Conservation (phyloP, 2,329 filamentous ascomycete genomes). For the Penicillium hesseltinei region DNA sequence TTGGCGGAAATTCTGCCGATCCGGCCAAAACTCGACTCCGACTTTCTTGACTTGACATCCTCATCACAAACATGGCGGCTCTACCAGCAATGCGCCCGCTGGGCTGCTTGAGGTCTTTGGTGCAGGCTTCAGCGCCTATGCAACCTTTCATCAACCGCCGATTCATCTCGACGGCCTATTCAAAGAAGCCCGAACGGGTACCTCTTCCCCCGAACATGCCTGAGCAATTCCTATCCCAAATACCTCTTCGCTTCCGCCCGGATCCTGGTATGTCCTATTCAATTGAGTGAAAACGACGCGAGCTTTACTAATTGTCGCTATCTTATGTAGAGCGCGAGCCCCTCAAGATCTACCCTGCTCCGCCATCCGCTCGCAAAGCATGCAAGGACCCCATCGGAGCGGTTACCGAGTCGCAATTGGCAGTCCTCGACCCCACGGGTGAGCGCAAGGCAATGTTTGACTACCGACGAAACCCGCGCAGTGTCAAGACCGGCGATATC, state of each 20-base stretch:
- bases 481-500: slow-evolving; percentile 82
- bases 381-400: slow-evolving; percentile 64
- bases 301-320: background rate
- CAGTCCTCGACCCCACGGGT: slow-evolving; percentile 77
- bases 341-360: slow-evolving; percentile 55
- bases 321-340: slow-evolving; percentile 43
- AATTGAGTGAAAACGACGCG: background rate
- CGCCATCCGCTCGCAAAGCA: slow-evolving; percentile 32
- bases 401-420: slow-evolving; percentile 68
- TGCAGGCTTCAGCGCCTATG: slow-evolving; percentile 54
- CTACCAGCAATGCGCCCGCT: slow-evolving; percentile 63
- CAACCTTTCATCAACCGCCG: slow-evolving; percentile 49
- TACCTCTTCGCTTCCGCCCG: slow-evolving; percentile 41
- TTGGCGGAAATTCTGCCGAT: slow-evolving; percentile 42
- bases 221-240: slow-evolving; percentile 43
- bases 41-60: slow-evolving; percentile 18
- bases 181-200: slow-evolving; percentile 41
- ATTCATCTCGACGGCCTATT: slow-evolving; percentile 52
- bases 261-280: slow-evolving; percentile 33
- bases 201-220: slow-evolving; percentile 45
- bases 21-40: slow-evolving; percentile 31
- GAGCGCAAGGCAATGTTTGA: slow-evolving; percentile 79
- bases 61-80: slow-evolving; percentile 58
- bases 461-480: slow-evolving; percentile 68
- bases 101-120: slow-evolving; percentile 65